phyloP scores from a whole-genome alignment of 495 filamentous ascomycete genomes.

The Parmelia sp. region DNA sequence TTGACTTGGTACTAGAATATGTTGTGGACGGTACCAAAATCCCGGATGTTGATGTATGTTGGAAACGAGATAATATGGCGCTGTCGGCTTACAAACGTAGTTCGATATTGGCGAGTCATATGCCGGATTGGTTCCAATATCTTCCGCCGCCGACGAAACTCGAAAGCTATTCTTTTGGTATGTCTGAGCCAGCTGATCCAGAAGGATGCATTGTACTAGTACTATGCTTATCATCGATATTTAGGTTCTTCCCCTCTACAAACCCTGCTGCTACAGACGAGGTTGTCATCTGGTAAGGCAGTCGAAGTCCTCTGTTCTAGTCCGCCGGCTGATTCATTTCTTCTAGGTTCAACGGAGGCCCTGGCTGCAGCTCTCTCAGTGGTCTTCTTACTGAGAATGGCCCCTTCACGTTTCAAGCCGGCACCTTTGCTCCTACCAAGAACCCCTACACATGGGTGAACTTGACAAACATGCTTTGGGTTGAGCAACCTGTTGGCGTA shows the following conservation, averaged over 20 bases:
- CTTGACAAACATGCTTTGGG: slow-evolving; percentile 60
- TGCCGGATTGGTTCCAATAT: slow-evolving; percentile 65
- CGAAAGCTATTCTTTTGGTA: slow-evolving; percentile 47
- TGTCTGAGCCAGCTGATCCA: background rate
- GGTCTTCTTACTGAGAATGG: slow-evolving; percentile 64
- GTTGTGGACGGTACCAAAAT: slow-evolving; percentile 51
- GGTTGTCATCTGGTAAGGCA: slow-evolving; percentile 53
- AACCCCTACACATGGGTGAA: slow-evolving; percentile 63
- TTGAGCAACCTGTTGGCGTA: slow-evolving; percentile 52
- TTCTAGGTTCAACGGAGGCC: slow-evolving; percentile 56
- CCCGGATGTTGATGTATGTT: slow-evolving; percentile 52
- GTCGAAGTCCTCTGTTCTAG: background rate
- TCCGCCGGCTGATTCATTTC: background rate
- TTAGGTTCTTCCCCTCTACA: slow-evolving; percentile 14
- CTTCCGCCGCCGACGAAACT: slow-evolving; percentile 35
- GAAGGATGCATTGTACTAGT: background rate
- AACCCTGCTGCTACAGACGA: slow-evolving; percentile 47
- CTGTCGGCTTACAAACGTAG: background rate
- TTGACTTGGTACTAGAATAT: slow-evolving; percentile 41
- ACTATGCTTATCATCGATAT: background rate
- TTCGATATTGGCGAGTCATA: slow-evolving; percentile 74
- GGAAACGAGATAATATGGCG: background rate
- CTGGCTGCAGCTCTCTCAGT: slow-evolving; percentile 60
- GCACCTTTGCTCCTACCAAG: slow-evolving; percentile 49
- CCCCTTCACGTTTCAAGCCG: slow-evolving; percentile 55